Evolutionary conservation across 768 basidiomycete species (phyloP).

Genomic region (Kockovaella imperatae): DNA sequence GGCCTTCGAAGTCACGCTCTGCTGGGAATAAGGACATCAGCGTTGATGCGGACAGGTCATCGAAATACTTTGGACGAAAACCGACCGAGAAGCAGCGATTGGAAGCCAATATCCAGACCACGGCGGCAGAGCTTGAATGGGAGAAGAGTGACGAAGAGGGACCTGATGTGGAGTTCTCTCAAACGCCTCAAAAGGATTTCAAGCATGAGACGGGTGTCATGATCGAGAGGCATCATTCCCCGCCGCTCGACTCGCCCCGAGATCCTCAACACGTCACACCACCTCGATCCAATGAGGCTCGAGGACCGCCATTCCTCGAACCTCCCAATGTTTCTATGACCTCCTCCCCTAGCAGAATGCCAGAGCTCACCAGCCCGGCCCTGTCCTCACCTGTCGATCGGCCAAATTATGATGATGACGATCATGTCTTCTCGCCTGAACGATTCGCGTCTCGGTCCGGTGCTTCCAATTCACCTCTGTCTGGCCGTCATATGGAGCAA

Average conservation of each 20-base stretch:
- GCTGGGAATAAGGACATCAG: too few relatives aligned
- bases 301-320: slow-evolving; percentile 2
- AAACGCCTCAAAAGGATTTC: slow-evolving; percentile 5
- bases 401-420: neutral
- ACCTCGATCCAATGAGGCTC: neutral
- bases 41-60: too few relatives aligned
- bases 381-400: slow-evolving; percentile 5
- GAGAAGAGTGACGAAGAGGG: slow-evolving; percentile 11
- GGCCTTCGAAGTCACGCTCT: too few relatives aligned
- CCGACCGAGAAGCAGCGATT: neutral
- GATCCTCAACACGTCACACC: slow-evolving; percentile 26
- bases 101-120: slow-evolving; percentile 1
- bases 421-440: neutral
- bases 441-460: neutral
- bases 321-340: slow-evolving; percentile 9
- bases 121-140: slow-evolving; percentile 6
- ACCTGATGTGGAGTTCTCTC: slow-evolving; percentile 11
- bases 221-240: neutral
- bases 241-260: slow-evolving; percentile 1
- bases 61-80: slow-evolving; percentile 4
- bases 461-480: slow-evolving; percentile 1
- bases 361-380: slow-evolving; percentile 13
- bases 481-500: too few relatives aligned
- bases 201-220: neutral
- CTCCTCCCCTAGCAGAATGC: slow-evolving; percentile 3